These are phyloP conservation scores for Boeremia exigua DNA, from an alignment of 2,329 filamentous ascomycete species.

Conservation along the genomic window DNA sequence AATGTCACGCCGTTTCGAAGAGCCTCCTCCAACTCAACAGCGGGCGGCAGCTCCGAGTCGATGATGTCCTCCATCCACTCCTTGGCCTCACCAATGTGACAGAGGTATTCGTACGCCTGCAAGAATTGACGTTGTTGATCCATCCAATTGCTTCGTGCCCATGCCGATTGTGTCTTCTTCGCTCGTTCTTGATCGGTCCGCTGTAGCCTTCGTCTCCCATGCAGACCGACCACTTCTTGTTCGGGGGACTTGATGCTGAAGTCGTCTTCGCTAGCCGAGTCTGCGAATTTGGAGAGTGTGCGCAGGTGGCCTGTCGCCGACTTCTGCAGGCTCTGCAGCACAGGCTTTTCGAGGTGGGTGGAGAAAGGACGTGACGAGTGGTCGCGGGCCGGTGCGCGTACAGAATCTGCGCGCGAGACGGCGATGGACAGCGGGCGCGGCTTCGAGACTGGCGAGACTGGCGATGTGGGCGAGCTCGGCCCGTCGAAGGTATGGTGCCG, in stretches of 20 bases:
- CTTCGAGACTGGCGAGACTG: slow-evolving; percentile 33
- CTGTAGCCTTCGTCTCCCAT: slow-evolving; percentile 83
- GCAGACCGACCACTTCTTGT: slow-evolving; percentile 86
- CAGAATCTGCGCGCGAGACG: slow-evolving; percentile 47
- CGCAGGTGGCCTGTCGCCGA: slow-evolving; percentile 90
- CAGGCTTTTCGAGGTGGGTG: slow-evolving; percentile 53
- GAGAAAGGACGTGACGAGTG: slow-evolving; percentile 39
- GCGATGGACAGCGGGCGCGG: slow-evolving; percentile 52
- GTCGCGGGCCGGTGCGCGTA: slow-evolving; percentile 45
- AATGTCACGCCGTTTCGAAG: slow-evolving; percentile 91
- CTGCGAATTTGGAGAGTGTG: slow-evolving; percentile 81
- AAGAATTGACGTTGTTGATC: slow-evolving; percentile 96
- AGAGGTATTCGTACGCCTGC: slow-evolving; percentile 97
- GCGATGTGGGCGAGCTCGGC: slow-evolving; percentile 39
- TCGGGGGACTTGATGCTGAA: slow-evolving; percentile 78
- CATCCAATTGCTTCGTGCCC: slow-evolving; percentile 95
- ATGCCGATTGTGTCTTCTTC: slow-evolving; percentile 63
- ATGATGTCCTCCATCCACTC: slow-evolving; percentile 98
- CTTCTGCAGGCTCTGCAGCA: slow-evolving; percentile 81
- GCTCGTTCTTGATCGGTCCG: slow-evolving; percentile 63
- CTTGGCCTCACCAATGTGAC: slow-evolving; percentile 97
- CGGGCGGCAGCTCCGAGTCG: slow-evolving; percentile 82
- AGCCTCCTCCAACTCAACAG: slow-evolving; percentile 91
- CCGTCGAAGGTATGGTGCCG: slow-evolving; percentile 54
- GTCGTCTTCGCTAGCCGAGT: slow-evolving; percentile 76